A percentile compares a stretch with the other conserved stretches of the same genome.
These are phyloP conservation scores for Baeospora myosura DNA, from an alignment of 1,284 basidiomycete genomes.

Conservation along the genomic window DNA sequence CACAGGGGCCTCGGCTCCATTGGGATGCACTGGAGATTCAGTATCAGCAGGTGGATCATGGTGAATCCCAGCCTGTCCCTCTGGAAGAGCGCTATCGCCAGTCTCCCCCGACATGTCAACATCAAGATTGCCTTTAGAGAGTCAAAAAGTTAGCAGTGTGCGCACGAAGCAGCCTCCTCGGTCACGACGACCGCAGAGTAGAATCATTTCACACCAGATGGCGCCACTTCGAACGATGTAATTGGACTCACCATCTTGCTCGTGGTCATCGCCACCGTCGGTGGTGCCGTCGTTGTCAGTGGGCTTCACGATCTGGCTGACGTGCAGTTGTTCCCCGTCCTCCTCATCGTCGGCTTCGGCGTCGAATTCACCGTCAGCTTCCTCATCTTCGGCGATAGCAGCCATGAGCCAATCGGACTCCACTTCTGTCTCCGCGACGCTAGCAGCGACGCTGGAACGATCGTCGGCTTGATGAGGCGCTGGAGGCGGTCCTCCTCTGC, in stretches of 20 bases:
- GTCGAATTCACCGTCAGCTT: slow-evolving; percentile 29
- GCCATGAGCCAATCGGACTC: slow-evolving; percentile 82
- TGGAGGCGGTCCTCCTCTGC: slow-evolving; percentile 58
- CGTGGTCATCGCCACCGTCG: slow-evolving; percentile 17
- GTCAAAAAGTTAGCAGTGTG: slow-evolving; percentile 45
- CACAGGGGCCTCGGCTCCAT: slow-evolving; percentile 11
- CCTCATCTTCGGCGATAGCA: slow-evolving; percentile 65
- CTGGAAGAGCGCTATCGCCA: slow-evolving; percentile 25
- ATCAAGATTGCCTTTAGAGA: slow-evolving; percentile 43
- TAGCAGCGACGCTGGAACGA: slow-evolving; percentile 58
- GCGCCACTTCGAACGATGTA: slow-evolving; percentile 25
- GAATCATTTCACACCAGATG: slow-evolving; percentile 32
- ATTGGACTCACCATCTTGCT: slow-evolving; percentile 36
- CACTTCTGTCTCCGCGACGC: slow-evolving; percentile 62
- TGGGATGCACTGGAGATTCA: slow-evolving; percentile 7
- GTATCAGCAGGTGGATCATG: slow-evolving; percentile 16
- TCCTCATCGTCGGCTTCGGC: slow-evolving; percentile 28
- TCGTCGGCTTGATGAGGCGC: slow-evolving; percentile 50
- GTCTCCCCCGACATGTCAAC: slow-evolving; percentile 29
- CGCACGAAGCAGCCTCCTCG: slow-evolving; percentile 30
- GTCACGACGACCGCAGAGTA: slow-evolving; percentile 23
- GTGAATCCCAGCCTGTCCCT: slow-evolving; percentile 15
- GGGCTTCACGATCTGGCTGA: too few relatives aligned
- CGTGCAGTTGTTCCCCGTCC: slow-evolving; percentile 2
- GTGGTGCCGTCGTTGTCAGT: slow-evolving; percentile 28